A percentile compares a stretch with the other conserved stretches of the same genome.
Evolutionary conservation across 305 asterid species (phyloP).

Genomic region (Salvia sclarea): DNA sequence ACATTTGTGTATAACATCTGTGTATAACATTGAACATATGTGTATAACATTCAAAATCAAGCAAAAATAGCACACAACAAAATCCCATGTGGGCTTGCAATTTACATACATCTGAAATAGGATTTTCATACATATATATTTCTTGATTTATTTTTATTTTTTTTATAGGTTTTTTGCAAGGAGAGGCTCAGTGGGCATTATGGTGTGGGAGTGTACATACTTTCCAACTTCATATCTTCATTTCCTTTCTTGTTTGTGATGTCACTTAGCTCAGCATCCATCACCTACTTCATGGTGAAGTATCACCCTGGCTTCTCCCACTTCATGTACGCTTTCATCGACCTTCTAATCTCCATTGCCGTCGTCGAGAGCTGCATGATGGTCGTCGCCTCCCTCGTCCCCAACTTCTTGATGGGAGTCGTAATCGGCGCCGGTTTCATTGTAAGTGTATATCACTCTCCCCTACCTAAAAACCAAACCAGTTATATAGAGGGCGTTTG

Average conservation of each 20-base stretch:
- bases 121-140: no score
- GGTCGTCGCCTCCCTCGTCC: slow-evolving; percentile 89
- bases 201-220: slow-evolving; percentile 71
- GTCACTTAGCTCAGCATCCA: slow-evolving; percentile 57
- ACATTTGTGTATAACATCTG: no score
- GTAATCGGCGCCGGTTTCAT: slow-evolving; percentile 72
- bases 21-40: no score
- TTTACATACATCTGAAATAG: no score
- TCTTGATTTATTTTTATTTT: background rate
- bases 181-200: slow-evolving; percentile 81
- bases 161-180: slow-evolving; percentile 66
- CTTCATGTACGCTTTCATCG: slow-evolving; percentile 52
- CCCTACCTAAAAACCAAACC: no score
- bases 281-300: slow-evolving; percentile 70
- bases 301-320: slow-evolving; percentile 72
- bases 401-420: slow-evolving; percentile 88
- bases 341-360: slow-evolving; percentile 60
- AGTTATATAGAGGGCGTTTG: no score
- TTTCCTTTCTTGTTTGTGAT: slow-evolving; percentile 68
- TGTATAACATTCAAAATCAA: no score
- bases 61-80: no score
- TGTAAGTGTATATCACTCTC: slow-evolving; percentile 41
- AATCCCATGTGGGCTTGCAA: no score
- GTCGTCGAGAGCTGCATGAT: slow-evolving; percentile 93
- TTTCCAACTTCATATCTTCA: slow-evolving; percentile 78